Percentiles rank a stretch among this genome's conserved stretches.
Conservation (phyloP, 2,329 filamentous ascomycete genomes). For the Pseudocercospora musae region DNA sequence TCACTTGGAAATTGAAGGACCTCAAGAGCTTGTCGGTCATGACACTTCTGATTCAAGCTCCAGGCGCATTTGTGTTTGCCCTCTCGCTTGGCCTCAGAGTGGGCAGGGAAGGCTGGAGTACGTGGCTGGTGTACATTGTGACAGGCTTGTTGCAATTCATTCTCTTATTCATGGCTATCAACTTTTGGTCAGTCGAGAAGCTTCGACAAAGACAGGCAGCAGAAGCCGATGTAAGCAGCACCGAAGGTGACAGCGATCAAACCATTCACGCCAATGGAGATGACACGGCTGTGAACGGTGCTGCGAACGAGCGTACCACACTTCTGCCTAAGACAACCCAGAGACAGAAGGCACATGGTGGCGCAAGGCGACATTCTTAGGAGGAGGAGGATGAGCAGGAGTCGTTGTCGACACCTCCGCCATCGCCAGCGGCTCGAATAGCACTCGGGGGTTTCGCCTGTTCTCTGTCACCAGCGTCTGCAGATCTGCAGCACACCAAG, state of each 20-base stretch:
- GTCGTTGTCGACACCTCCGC: not conserved
- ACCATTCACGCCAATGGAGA: not conserved
- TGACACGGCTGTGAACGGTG: not conserved
- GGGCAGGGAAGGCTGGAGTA: conserved; percentile 84
- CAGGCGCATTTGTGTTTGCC: conserved; percentile 86
- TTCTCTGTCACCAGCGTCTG: not conserved
- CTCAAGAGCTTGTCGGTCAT: conserved; percentile 89
- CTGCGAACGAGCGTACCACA: not conserved
- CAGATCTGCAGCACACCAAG: not conserved
- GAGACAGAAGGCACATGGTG: not conserved
- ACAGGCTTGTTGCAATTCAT: conserved; percentile 82
- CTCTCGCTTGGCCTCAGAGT: conserved; percentile 69
- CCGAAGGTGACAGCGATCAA: conserved; percentile 2
- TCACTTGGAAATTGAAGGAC: conserved; percentile 78
- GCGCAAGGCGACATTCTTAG: conserved; percentile 1
- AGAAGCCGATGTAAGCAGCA: conserved; percentile 8
- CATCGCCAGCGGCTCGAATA: not conserved
- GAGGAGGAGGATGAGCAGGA: not conserved
- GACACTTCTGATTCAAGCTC: conserved; percentile 98
- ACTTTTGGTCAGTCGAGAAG: conserved; percentile 8
- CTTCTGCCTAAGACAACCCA: not conserved
- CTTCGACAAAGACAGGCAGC: not conserved
- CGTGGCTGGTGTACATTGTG: conserved; percentile 87
- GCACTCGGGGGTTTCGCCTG: not conserved
- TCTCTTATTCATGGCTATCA: conserved; percentile 72